These are phyloP conservation scores for Beauveria australis DNA, from an alignment of 2,329 filamentous ascomycete species.

Conservation along the genomic window DNA sequence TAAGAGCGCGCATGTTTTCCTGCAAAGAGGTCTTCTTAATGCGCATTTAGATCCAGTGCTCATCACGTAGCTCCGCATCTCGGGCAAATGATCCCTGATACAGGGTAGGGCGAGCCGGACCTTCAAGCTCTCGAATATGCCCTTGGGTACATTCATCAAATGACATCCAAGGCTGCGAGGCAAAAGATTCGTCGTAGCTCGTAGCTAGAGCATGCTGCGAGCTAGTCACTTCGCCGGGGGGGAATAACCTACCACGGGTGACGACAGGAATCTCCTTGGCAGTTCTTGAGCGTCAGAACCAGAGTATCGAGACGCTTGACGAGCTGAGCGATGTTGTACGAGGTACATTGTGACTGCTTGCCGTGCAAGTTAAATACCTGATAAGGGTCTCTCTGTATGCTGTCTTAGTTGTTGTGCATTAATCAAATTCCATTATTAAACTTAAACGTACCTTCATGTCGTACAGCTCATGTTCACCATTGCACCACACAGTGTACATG, in stretches of 20 bases:
- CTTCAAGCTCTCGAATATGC: slow-evolving; percentile 47
- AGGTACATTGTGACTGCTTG: not conserved
- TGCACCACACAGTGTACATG: slow-evolving; percentile 49
- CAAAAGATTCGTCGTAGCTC: slow-evolving; percentile 45
- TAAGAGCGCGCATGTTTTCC: not conserved
- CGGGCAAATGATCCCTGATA: not conserved
- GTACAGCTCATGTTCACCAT: slow-evolving; percentile 37
- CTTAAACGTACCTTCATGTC: slow-evolving; percentile 36
- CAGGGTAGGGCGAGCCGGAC: slow-evolving; percentile 28
- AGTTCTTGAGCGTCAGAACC: slow-evolving; percentile 52
- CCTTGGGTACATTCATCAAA: slow-evolving; percentile 46
- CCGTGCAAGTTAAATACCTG: slow-evolving; percentile 27
- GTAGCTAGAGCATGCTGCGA: slow-evolving; percentile 41
- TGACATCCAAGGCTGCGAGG: slow-evolving; percentile 36
- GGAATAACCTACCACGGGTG: slow-evolving; percentile 49
- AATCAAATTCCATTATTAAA: not conserved
- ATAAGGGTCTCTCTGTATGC: slow-evolving; percentile 36
- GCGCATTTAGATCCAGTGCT: slow-evolving; percentile 3
- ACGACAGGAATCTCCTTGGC: slow-evolving; percentile 42
- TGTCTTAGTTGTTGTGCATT: not conserved
- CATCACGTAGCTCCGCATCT: not conserved
- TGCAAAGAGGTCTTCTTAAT: not conserved
- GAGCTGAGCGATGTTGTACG: not conserved
- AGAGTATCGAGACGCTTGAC: slow-evolving; percentile 46
- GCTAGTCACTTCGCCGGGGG: slow-evolving; percentile 39